A percentile compares a stretch with the other conserved stretches of the same genome.
phyloP scores from a whole-genome alignment of 495 filamentous ascomycete genomes.

The Tuber borchii region DNA sequence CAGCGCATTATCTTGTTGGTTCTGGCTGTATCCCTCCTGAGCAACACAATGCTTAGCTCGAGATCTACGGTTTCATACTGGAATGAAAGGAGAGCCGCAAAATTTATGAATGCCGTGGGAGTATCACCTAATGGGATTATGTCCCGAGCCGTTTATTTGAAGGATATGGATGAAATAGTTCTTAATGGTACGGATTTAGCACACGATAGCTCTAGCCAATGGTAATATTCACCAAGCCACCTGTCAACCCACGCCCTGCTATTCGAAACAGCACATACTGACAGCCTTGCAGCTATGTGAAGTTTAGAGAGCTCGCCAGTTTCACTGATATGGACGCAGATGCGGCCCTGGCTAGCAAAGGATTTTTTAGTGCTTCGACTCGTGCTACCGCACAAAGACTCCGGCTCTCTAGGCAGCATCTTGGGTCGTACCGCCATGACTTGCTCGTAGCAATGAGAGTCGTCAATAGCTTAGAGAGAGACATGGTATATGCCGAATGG shows the following conservation, averaged over 20 bases:
- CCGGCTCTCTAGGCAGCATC: conserved; percentile 66
- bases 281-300: conserved; percentile 44
- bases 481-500: conserved; percentile 79
- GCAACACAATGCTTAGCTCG: conserved; percentile 66
- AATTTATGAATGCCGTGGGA: conserved; percentile 72
- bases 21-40: conserved; percentile 58
- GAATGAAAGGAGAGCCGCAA: conserved; percentile 69
- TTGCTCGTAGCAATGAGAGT: conserved; percentile 83
- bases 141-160: conserved; percentile 75
- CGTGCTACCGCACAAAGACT: conserved; percentile 60
- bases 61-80: conserved; percentile 69
- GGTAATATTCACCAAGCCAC: neutral
- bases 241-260: neutral
- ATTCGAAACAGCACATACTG: neutral
- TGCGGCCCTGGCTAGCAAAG: conserved; percentile 46
- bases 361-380: conserved; percentile 48
- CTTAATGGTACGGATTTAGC: conserved; percentile 41
- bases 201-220: neutral
- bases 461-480: conserved; percentile 78
- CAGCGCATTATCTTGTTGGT: conserved; percentile 66
- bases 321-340: conserved; percentile 51
- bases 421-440: conserved; percentile 84
- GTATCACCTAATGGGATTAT: conserved; percentile 71
- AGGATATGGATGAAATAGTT: conserved; percentile 68
- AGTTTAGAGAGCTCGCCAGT: conserved; percentile 53